A percentile compares a stretch with the other conserved stretches of the same genome.
phyloP scores from a whole-genome alignment of 257 asterid genomes.

The Solanum sejunctum region DNA sequence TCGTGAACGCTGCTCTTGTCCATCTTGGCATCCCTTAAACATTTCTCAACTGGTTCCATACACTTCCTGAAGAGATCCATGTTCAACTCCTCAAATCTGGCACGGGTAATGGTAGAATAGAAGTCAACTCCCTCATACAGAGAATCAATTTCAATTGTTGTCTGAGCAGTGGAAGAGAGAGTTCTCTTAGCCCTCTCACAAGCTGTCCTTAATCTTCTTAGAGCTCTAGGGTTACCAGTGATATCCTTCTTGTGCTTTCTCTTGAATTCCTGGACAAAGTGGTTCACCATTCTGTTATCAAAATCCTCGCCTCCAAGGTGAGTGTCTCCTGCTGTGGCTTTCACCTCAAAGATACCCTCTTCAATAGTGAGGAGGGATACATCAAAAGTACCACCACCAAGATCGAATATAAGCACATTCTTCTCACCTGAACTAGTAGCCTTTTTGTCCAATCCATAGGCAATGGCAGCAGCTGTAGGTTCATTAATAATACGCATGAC shows the following conservation, averaged over 20 bases:
- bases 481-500: slow-evolving; percentile 32
- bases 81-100: slow-evolving; percentile 68
- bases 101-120: slow-evolving; percentile 70
- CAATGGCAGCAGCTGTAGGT: slow-evolving; percentile 36
- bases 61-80: slow-evolving; percentile 78
- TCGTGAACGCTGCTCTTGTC: slow-evolving; percentile 67
- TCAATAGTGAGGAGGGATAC: slow-evolving; percentile 30
- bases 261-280: slow-evolving; percentile 75
- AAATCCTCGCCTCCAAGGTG: slow-evolving; percentile 39
- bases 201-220: slow-evolving; percentile 59
- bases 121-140: slow-evolving; percentile 70
- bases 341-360: slow-evolving; percentile 31
- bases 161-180: slow-evolving; percentile 80
- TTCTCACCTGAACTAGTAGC: slow-evolving; percentile 25
- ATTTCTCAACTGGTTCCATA: slow-evolving; percentile 87
- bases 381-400: slow-evolving; percentile 37
- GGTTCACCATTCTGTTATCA: slow-evolving; percentile 74
- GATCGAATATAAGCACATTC: slow-evolving; percentile 27
- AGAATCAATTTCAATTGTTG: slow-evolving; percentile 71
- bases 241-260: slow-evolving; percentile 81
- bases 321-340: slow-evolving; percentile 33
- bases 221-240: slow-evolving; percentile 55
- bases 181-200: slow-evolving; percentile 88
- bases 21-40: slow-evolving; percentile 86
- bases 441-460: slow-evolving; percentile 31